phyloP scores from a whole-genome alignment of 2,329 filamentous ascomycete genomes.

The Phialemonium atrogriseum region DNA sequence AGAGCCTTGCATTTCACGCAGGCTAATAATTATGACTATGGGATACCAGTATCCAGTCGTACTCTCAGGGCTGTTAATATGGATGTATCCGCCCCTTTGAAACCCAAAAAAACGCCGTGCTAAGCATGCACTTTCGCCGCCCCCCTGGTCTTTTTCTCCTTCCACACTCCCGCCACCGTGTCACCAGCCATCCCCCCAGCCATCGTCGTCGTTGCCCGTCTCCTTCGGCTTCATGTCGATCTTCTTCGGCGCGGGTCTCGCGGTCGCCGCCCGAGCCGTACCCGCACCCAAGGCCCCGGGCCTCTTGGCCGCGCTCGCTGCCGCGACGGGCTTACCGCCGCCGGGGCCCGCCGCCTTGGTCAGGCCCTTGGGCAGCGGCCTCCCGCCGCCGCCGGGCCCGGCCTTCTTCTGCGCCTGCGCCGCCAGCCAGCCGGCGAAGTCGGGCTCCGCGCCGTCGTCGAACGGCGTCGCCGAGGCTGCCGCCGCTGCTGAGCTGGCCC shows the following conservation, averaged over 20 bases:
- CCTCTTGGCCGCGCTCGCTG: too few species aligned
- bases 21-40: too few species aligned
- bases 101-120: too few species aligned
- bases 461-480: conserved; percentile 43
- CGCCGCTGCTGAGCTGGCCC: conserved; percentile 16
- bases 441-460: conserved; percentile 81
- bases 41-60: too few species aligned
- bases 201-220: conserved; percentile 46
- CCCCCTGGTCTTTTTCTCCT: too few species aligned
- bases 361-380: conserved; percentile 76
- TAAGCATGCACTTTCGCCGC: too few species aligned
- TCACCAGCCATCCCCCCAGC: conserved; percentile 60
- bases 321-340: conserved; percentile 30
- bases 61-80: too few species aligned
- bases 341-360: conserved; percentile 43
- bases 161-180: not conserved
- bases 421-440: conserved; percentile 92
- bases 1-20: too few species aligned
- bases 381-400: conserved; percentile 31
- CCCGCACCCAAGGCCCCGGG: too few species aligned
- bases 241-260: too few species aligned
- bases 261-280: too few species aligned
- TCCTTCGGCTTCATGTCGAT: conserved; percentile 61
- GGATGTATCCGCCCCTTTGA: too few species aligned
- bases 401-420: conserved; percentile 74